These are phyloP conservation scores for Fraxinus greggii DNA, from an alignment of 305 asterid species.

Conservation along the genomic window DNA sequence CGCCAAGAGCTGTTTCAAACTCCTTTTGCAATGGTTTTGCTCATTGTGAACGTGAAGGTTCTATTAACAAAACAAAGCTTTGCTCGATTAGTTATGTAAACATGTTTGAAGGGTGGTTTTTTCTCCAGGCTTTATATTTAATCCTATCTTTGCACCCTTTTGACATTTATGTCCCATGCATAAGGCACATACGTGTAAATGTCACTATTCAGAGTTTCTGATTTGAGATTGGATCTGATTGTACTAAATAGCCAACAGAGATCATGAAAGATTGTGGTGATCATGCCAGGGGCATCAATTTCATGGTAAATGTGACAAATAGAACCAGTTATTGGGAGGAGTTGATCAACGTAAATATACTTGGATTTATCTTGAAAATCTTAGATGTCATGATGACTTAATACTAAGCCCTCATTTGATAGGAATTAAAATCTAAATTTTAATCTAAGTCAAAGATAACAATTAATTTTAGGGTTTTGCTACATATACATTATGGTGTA, in stretches of 20 bases:
- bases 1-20: not conserved
- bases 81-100: not conserved
- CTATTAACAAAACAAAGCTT: not conserved
- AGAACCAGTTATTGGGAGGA: not conserved
- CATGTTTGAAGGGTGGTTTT: not conserved
- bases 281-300: not conserved
- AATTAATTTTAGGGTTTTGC: too few species aligned
- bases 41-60: not conserved
- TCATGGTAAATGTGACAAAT: not conserved
- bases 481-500: too few species aligned
- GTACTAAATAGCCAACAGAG: not conserved
- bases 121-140: not conserved
- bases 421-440: too few species aligned
- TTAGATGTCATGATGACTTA: not conserved
- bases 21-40: not conserved
- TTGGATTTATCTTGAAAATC: not conserved
- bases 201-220: not conserved
- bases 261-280: not conserved
- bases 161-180: not conserved
- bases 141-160: not conserved
- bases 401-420: too few species aligned
- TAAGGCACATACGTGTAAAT: not conserved
- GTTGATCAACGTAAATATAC: not conserved
- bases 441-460: too few species aligned
- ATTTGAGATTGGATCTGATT: not conserved